Conservation (phyloP, 2,329 filamentous ascomycete species). For the Cercospora sojina region DNA sequence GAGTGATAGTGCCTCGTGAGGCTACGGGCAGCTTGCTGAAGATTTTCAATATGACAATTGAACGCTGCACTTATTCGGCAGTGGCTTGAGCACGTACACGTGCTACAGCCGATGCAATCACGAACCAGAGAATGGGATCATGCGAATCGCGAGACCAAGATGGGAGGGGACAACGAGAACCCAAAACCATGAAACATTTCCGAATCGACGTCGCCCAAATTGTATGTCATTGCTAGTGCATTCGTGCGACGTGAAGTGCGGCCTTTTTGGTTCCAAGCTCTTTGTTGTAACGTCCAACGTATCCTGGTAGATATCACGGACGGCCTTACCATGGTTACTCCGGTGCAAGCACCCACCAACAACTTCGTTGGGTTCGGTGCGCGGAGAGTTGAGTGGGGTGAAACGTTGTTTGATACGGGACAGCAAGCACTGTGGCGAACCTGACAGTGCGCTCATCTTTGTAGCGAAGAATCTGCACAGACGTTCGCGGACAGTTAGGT, state of each 20-base stretch:
- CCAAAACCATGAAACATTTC: not conserved
- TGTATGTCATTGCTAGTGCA: not conserved
- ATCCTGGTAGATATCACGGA: conserved; percentile 1
- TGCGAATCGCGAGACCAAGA: not conserved
- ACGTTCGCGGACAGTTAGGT: not conserved
- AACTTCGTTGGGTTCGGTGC: not conserved
- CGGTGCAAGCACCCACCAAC: conserved; percentile 4
- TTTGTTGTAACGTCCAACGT: not conserved
- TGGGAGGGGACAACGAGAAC: not conserved
- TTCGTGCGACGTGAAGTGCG: conserved; percentile 2
- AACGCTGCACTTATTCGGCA: not conserved
- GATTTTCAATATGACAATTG: not conserved
- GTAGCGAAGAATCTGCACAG: not conserved
- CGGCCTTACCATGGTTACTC: not conserved
- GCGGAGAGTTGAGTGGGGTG: not conserved
- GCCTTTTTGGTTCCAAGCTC: not conserved
- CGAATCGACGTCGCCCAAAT: not conserved
- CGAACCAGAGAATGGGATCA: not conserved
- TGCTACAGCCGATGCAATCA: not conserved
- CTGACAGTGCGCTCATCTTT: conserved; percentile 5
- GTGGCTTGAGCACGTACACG: not conserved
- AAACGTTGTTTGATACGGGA: not conserved
- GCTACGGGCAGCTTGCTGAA: not conserved
- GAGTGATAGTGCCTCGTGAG: not conserved
- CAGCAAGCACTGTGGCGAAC: not conserved